Evolutionary conservation across 2,329 filamentous ascomycete species (phyloP).

Genomic region (Xylariaceae sp.): DNA sequence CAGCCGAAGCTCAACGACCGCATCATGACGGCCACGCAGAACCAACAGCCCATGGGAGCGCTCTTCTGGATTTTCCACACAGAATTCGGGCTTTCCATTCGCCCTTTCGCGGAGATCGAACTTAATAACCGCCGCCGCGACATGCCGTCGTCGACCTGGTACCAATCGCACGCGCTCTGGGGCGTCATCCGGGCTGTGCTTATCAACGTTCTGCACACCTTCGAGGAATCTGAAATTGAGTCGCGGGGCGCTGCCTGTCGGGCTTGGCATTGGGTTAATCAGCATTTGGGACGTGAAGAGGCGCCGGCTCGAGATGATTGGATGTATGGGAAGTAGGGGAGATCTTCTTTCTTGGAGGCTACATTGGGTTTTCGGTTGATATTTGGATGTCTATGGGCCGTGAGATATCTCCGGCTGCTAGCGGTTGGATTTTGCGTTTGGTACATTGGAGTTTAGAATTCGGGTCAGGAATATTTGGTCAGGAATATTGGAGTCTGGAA

Average conservation of each 20-base stretch:
- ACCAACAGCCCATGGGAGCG: neutral
- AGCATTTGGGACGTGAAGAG: neutral
- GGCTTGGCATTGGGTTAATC: neutral
- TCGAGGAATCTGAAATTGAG: neutral
- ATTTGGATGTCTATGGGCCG: too few species aligned
- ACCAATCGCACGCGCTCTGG: conserved; percentile 1
- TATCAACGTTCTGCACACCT: neutral
- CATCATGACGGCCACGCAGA: neutral
- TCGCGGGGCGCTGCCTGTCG: too few species aligned
- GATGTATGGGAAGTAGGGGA: too few species aligned
- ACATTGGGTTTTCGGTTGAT: too few species aligned
- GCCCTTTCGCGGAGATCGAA: neutral
- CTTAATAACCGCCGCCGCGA: neutral
- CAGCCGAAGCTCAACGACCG: too few species aligned
- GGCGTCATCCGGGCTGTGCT: neutral
- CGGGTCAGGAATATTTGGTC: too few species aligned
- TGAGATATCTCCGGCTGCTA: too few species aligned
- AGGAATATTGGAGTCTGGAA: too few species aligned
- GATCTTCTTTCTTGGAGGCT: too few species aligned
- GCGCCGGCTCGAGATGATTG: too few species aligned
- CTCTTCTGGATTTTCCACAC: neutral
- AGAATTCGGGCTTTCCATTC: neutral
- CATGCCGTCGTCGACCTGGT: neutral
- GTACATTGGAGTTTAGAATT: too few species aligned
- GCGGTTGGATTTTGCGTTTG: too few species aligned